Conservation (phyloP, 2,329 filamentous ascomycete genomes). For the Lachnum nothofagi region DNA sequence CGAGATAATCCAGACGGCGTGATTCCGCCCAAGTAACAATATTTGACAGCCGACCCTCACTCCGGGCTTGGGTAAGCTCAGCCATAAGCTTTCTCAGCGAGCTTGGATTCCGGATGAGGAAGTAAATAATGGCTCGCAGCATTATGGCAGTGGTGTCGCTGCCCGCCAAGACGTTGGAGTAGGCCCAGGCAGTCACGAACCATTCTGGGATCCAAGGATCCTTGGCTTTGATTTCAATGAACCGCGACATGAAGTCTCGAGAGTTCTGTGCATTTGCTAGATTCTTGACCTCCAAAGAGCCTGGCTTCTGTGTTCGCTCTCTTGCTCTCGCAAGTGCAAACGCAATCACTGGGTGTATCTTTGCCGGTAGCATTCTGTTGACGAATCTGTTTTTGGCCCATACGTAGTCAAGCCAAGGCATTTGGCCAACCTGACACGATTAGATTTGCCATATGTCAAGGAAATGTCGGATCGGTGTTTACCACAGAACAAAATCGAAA, state of each 20-base stretch:
- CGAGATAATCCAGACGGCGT: constrained; percentile 39
- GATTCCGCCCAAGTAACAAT: constrained; percentile 17
- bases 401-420: constrained; percentile 11
- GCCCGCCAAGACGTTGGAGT: constrained; percentile 26
- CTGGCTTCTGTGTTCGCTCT: constrained; percentile 26
- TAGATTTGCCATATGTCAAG: constrained; percentile 32
- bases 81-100: constrained; percentile 24
- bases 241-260: constrained; percentile 26
- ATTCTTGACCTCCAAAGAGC: constrained; percentile 18
- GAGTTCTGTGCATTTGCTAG: constrained; percentile 28
- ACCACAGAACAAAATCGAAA: constrained; percentile 29
- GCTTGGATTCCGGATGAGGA: constrained; percentile 32
- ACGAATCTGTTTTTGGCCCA: constrained; percentile 10
- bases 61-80: constrained; percentile 34
- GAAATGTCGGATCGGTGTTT: constrained; percentile 32
- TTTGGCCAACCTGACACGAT: constrained; percentile 29
- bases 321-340: constrained; percentile 14
- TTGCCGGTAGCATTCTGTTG: not conserved
- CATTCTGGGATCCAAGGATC: not conserved
- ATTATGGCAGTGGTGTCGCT: constrained; percentile 34
- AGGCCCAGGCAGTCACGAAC: constrained; percentile 3
- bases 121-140: constrained; percentile 34
- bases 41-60: not conserved
- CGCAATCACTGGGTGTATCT: not conserved
- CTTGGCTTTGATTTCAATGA: constrained; percentile 17